Evolutionary conservation across 106 monocot species (phyloP).

Genomic region (Dendrobium nobile): DNA sequence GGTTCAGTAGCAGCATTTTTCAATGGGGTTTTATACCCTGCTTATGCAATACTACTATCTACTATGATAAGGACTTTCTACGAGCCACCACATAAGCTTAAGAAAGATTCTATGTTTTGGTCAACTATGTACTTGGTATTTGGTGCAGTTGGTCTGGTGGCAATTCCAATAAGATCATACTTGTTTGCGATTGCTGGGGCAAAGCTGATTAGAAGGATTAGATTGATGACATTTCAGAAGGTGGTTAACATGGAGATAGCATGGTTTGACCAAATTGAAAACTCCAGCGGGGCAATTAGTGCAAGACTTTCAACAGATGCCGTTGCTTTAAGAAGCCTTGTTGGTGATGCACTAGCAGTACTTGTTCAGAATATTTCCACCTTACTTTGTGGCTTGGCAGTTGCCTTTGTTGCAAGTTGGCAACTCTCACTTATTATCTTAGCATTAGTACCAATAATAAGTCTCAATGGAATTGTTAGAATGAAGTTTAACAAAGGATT

Average conservation of each 20-base stretch:
- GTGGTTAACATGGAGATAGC: conserved; percentile 55
- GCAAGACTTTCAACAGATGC: conserved; percentile 55
- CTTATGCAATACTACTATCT: conserved; percentile 36
- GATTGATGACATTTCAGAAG: conserved; percentile 63
- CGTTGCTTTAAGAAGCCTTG: conserved; percentile 45
- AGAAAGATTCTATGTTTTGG: conserved; percentile 40
- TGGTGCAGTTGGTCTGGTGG: conserved; percentile 24
- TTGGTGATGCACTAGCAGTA: conserved; percentile 48
- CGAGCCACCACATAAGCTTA: conserved; percentile 40
- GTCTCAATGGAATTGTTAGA: conserved; percentile 42
- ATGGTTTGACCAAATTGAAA: conserved; percentile 54
- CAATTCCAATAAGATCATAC: conserved; percentile 34
- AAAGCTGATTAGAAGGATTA: conserved; percentile 48
- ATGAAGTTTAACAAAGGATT: conserved; percentile 50
- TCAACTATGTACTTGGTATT: conserved; percentile 36
- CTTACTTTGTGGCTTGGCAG: conserved; percentile 33
- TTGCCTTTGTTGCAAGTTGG: conserved; percentile 56
- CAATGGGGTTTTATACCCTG: conserved; percentile 37
- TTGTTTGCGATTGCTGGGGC: conserved; percentile 51
- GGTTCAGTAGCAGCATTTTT: conserved; percentile 36
- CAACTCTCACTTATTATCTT: conserved; percentile 46
- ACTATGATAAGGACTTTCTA: conserved; percentile 40
- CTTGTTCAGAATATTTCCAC: conserved; percentile 49
- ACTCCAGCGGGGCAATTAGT: conserved; percentile 59
- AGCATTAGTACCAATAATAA: conserved; percentile 43